These are phyloP conservation scores for Phalaenopsis aphrodite DNA, from an alignment of 106 monocot genomes.

Conservation along the genomic window DNA sequence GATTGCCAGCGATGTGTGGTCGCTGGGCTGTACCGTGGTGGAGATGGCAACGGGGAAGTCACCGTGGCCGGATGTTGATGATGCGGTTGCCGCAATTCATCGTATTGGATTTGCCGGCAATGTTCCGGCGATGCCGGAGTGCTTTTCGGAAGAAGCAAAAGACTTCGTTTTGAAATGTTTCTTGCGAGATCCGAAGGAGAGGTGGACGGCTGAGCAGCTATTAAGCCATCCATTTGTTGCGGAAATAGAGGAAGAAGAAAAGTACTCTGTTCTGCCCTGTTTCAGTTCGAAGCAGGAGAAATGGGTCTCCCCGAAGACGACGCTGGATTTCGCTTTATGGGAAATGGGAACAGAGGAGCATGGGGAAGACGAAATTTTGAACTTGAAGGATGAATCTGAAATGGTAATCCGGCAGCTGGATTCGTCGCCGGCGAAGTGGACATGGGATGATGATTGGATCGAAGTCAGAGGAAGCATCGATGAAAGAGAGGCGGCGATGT, in stretches of 20 bases:
- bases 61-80: conserved; percentile 31
- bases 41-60: conserved; percentile 54
- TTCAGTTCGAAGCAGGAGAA: background rate
- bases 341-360: background rate
- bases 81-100: background rate
- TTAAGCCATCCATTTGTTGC: conserved; percentile 35
- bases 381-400: background rate
- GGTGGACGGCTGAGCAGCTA: conserved; percentile 43
- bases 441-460: background rate
- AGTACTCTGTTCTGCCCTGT: no score
- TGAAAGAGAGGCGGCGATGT: background rate
- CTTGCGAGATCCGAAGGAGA: conserved; percentile 23
- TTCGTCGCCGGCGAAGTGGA: background rate
- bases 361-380: background rate
- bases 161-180: conserved; percentile 63
- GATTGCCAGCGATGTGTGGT: conserved; percentile 52
- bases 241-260: background rate
- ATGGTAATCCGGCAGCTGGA: background rate
- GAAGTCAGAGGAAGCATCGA: background rate
- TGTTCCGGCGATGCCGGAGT: conserved; percentile 28
- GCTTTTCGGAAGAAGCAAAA: conserved; percentile 26
- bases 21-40: conserved; percentile 53
- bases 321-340: background rate
- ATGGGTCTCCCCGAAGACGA: background rate
- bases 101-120: conserved; percentile 27